Evolutionary conservation across 176 grass and related monocot species (phyloP).

Genomic region (Ensete glaucum): DNA sequence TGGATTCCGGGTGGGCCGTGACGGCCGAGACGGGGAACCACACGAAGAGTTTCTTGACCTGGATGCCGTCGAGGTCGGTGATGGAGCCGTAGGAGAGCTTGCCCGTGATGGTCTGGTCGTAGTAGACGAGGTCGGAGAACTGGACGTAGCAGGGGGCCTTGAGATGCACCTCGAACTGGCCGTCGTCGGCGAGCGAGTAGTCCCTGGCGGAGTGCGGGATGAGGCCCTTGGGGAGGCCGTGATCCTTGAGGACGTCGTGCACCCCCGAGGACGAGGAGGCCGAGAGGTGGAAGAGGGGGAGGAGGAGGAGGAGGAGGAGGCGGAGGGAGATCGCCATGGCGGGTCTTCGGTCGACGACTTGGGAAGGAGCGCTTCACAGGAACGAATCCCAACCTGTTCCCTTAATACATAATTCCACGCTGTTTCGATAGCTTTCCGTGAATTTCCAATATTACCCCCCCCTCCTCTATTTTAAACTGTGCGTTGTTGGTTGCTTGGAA

Average conservation of each 20-base stretch:
- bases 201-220: conserved; percentile 48
- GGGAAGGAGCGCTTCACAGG: background rate
- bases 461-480: no score
- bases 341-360: background rate
- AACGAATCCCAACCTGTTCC: no score
- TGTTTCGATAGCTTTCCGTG: no score
- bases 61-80: conserved; percentile 49
- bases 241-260: conserved; percentile 55
- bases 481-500: no score
- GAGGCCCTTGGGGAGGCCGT: conserved; percentile 67
- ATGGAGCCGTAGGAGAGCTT: conserved; percentile 41
- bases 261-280: background rate
- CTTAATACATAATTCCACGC: no score
- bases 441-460: no score
- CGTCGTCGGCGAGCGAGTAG: conserved; percentile 40
- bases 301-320: background rate
- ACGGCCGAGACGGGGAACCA: conserved; percentile 61
- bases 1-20: conserved; percentile 33
- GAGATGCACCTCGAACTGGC: conserved; percentile 61
- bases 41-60: conserved; percentile 80
- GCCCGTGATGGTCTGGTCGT: conserved; percentile 38
- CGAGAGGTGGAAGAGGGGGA: background rate
- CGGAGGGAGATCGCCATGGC: background rate
- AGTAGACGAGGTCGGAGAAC: conserved; percentile 65
- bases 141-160: conserved; percentile 49